These are phyloP conservation scores for Neofusicoccum laricinum DNA, from an alignment of 2,329 filamentous ascomycete genomes.

Conservation along the genomic window DNA sequence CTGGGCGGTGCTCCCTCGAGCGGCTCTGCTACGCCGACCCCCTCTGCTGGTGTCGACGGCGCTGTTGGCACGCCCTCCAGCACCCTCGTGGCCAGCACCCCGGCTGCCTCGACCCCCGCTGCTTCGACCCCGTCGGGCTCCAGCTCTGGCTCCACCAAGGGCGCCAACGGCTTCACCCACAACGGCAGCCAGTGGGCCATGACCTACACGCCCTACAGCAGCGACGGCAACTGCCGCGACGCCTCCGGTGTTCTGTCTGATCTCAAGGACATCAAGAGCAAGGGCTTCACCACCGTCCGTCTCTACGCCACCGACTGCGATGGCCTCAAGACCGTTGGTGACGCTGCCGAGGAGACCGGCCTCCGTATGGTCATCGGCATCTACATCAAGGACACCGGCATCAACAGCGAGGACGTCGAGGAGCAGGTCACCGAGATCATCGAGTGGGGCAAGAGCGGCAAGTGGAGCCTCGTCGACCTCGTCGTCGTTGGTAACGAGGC, in stretches of 20 bases:
- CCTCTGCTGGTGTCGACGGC: constrained; percentile 19
- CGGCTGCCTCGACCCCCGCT: background rate
- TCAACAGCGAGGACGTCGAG: constrained; percentile 57
- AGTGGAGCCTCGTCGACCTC: constrained; percentile 74
- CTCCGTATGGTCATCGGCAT: constrained; percentile 83
- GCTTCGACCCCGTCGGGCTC: constrained; percentile 20
- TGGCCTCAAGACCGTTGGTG: constrained; percentile 72
- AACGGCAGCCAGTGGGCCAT: constrained; percentile 49
- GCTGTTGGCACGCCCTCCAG: constrained; percentile 9
- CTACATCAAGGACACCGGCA: constrained; percentile 67
- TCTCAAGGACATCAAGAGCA: constrained; percentile 41
- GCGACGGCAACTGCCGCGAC: constrained; percentile 43
- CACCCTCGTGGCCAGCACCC: background rate
- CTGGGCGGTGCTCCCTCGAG: constrained; percentile 2
- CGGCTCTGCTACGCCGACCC: constrained; percentile 16
- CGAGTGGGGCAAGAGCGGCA: constrained; percentile 68
- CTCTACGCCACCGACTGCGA: constrained; percentile 92
- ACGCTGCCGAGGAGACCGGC: constrained; percentile 62
- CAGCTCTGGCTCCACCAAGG: constrained; percentile 18
- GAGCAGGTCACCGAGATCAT: constrained; percentile 73
- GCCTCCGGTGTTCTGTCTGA: constrained; percentile 38
- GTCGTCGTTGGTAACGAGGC: constrained; percentile 91
- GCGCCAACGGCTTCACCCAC: constrained; percentile 29
- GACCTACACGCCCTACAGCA: constrained; percentile 49
- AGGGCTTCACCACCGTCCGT: constrained; percentile 65